These are phyloP conservation scores for Malus sylvestris DNA, from an alignment of 306 rosid genomes.

Conservation along the genomic window DNA sequence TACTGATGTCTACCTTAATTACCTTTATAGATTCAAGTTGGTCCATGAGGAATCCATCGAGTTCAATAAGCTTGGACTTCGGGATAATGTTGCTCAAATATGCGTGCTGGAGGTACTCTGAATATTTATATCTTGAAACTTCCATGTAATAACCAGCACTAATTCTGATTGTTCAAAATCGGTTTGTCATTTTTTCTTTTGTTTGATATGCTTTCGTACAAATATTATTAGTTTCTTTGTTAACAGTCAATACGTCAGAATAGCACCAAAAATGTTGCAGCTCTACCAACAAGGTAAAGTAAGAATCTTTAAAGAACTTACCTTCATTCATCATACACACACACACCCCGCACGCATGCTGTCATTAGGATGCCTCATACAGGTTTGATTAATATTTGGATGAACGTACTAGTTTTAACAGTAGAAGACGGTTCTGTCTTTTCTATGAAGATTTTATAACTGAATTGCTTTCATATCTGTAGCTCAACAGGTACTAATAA, in stretches of 20 bases:
- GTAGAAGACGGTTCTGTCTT: background rate
- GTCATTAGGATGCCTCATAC: background rate
- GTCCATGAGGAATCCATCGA: slow-evolving; percentile 75
- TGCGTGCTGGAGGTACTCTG: slow-evolving; percentile 77
- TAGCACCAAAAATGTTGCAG: slow-evolving; percentile 17
- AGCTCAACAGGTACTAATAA: slow-evolving; percentile 51
- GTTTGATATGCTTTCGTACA: slow-evolving; percentile 3
- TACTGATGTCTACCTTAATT: background rate
- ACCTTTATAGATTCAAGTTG: slow-evolving; percentile 58
- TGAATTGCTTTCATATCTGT: slow-evolving; percentile 16
- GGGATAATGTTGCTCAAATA: slow-evolving; percentile 91
- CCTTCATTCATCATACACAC: background rate
- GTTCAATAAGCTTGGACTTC: slow-evolving; percentile 81
- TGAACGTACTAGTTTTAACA: background rate
- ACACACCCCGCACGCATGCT: background rate
- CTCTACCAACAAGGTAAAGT: slow-evolving; percentile 48
- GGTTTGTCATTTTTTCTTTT: background rate
- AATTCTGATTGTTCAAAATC: background rate
- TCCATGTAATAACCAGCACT: background rate
- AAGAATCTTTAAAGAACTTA: slow-evolving; percentile 8
- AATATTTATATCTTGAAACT: slow-evolving; percentile 1
- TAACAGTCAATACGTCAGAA: slow-evolving; percentile 47
- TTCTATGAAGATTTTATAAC: background rate
- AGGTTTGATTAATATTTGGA: background rate
- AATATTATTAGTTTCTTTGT: slow-evolving; percentile 1